These are phyloP conservation scores for Naematelia aurantialba DNA, from an alignment of 768 basidiomycete genomes.

Conservation along the genomic window DNA sequence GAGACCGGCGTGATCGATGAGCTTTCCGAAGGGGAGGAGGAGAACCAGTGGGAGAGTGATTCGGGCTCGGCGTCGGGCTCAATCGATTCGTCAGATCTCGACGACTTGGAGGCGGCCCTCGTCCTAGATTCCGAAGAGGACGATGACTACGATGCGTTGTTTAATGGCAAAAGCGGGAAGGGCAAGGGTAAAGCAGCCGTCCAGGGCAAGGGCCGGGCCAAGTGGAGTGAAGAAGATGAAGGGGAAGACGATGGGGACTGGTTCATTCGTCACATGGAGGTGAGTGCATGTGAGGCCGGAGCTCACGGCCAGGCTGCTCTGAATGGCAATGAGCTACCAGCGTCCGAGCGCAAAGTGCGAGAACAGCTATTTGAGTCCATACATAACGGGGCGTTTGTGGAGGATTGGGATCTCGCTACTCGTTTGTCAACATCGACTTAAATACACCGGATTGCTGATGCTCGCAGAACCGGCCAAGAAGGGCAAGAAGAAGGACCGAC, in stretches of 20 bases:
- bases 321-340: conserved; percentile 46
- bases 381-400: conserved; percentile 56
- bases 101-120: neutral
- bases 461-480: conserved; percentile 41
- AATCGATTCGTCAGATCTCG: conserved; percentile 1
- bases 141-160: neutral
- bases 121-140: neutral
- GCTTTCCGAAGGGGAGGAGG: conserved; percentile 7
- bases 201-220: conserved; percentile 8
- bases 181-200: neutral
- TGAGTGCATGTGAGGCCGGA: conserved; percentile 40
- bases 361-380: conserved; percentile 64
- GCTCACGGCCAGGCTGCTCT: neutral
- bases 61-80: conserved; percentile 2
- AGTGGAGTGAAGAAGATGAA: conserved; percentile 4
- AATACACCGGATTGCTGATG: conserved; percentile 13
- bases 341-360: conserved; percentile 52
- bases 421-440: conserved; percentile 25
- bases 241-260: conserved; percentile 48
- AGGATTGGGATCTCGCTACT: conserved; percentile 20
- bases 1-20: neutral
- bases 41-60: neutral
- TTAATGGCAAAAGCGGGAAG: neutral
- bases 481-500: conserved; percentile 54
- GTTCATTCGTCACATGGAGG: conserved; percentile 59